These are phyloP conservation scores for Neonothopanus nambi DNA, from an alignment of 1,284 basidiomycete species.

Conservation along the genomic window DNA sequence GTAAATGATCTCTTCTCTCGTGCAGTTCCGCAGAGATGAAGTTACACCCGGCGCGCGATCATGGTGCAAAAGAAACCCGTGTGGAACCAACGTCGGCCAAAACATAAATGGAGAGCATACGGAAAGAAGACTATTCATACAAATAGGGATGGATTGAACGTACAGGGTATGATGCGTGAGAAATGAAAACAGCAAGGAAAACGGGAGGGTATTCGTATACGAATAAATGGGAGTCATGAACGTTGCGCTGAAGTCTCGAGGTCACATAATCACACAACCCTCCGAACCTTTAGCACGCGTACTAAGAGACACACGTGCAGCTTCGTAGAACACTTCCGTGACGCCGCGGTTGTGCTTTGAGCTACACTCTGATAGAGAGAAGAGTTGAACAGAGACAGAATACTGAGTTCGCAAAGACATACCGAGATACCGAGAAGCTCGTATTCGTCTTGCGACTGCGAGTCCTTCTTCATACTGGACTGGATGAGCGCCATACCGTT, in stretches of 20 bases:
- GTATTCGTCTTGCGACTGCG: conserved; percentile 84
- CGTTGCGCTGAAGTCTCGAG: background rate
- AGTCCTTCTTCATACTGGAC: conserved; percentile 92
- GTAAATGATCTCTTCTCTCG: too few relatives aligned
- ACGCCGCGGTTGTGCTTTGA: conserved; percentile 96
- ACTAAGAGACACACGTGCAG: conserved; percentile 80
- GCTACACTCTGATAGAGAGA: conserved; percentile 81
- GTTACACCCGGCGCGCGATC: too few relatives aligned
- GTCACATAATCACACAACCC: conserved; percentile 58
- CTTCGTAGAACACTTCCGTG: conserved; percentile 88
- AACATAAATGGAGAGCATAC: background rate
- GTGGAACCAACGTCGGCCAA: background rate
- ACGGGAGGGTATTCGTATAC: conserved; percentile 1
- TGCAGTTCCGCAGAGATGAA: too few relatives aligned
- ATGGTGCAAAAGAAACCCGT: too few relatives aligned
- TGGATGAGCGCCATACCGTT: conserved; percentile 64
- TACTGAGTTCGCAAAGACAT: conserved; percentile 26
- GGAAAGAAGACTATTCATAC: conserved; percentile 6
- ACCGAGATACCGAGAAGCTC: conserved; percentile 92
- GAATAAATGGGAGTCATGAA: background rate
- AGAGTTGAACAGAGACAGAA: conserved; percentile 1
- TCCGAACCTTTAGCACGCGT: conserved; percentile 69
- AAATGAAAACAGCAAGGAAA: background rate
- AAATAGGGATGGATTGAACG: background rate
- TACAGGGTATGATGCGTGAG: background rate